Evolutionary conservation across 176 grass and related monocot genomes (phyloP), one percentile per base, ranked within the genome.

Genomic region (Calamus simplicifolius): DNA sequence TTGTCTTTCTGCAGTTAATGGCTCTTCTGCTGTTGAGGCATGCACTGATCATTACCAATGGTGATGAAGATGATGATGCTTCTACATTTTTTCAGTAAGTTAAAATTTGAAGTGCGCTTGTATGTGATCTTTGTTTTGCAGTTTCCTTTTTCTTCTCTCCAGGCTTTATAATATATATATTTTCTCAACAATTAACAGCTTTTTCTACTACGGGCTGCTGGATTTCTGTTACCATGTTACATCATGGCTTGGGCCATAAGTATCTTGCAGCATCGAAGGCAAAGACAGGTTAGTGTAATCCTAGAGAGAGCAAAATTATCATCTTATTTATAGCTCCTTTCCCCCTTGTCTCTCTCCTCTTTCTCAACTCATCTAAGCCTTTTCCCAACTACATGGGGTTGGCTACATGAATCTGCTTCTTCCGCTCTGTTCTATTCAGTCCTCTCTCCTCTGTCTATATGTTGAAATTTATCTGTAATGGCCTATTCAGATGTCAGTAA

Each of bases 241-340:
- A 81, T 90, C 62, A 90, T 96, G 83, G 86, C 83, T 61, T 90
- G 91, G 91, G 83, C 80, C 25, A 87, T 90, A 66, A 90, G 80
- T 76, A 85, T 96, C 30, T 78, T 96, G 55, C 91, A 90, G 71
- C 80, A 63, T 25, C 75, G 80, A 57, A 87, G 83, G 66, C 83
- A 82, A 58, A 73, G 78, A 58, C 91, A 90, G 86, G 91, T 96
- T 56, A 87, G 74, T 71, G 62, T 49, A 25, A 43, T 43, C 35
- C 35, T 10, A 43, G 35, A 38, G 35, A 43, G 2, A 43, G 12
- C 8, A 43, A 12, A 43, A 43, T 43, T 43, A 10, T 43, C 35
- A 43, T 43, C 35, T 43, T 43, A 13, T 13, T 43, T 43, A 43
- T 43, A 43, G 35, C 35, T 1, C 35, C 1, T 13, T 43, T 10